These are phyloP conservation scores for Eucalyptus regnans DNA, from an alignment of 345 rosid species.

Conservation along the genomic window DNA sequence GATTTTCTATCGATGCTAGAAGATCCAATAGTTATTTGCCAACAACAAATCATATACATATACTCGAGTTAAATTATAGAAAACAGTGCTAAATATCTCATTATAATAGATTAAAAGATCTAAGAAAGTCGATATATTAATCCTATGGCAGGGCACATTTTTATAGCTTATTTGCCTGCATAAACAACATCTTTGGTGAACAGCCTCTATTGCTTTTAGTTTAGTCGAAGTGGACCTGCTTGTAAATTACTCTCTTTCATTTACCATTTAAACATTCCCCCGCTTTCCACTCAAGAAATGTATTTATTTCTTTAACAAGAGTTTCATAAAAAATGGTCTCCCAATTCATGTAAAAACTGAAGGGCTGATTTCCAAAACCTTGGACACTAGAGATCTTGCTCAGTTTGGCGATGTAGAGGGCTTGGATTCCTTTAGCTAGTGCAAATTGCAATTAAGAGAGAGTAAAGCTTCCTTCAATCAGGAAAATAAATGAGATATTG, in stretches of 20 bases:
- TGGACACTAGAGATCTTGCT: neutral
- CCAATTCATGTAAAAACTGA: neutral
- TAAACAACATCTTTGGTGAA: accelerated
- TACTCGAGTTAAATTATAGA: neutral
- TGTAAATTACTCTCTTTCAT: accelerated
- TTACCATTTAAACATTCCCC: accelerated
- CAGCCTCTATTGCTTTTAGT: no score
- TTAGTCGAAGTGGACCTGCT: accelerated
- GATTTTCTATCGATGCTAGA: accelerated
- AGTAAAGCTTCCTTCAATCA: neutral
- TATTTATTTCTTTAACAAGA: neutral
- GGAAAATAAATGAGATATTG: neutral
- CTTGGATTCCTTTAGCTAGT: accelerated
- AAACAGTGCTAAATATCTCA: accelerated
- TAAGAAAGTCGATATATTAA: neutral
- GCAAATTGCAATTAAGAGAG: neutral
- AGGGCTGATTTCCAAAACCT: neutral
- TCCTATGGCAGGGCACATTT: accelerated
- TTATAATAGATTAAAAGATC: accelerated
- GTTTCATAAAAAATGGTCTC: accelerated
- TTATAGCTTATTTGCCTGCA: accelerated
- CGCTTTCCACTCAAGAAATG: accelerated
- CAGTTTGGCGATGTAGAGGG: accelerated
- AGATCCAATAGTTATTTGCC: accelerated
- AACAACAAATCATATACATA: accelerated